Evolutionary conservation across 495 filamentous ascomycete species (phyloP).

Genomic region (Daldinia loculata): DNA sequence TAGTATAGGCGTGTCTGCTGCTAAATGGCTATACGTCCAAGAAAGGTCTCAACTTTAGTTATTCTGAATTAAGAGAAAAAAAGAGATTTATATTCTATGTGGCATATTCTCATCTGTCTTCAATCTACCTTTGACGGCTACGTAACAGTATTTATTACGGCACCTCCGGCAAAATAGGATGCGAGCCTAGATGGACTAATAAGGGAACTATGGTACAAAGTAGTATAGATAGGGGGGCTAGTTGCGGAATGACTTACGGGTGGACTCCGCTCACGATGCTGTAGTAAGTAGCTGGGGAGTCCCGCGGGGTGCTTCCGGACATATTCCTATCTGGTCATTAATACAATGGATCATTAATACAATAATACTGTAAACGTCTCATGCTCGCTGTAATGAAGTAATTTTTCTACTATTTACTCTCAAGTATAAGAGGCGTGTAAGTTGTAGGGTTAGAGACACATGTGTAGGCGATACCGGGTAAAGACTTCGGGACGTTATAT

Average conservation of each 20-base stretch:
- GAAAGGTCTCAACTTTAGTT: neutral
- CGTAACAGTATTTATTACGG: constrained; percentile 30
- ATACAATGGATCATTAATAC: neutral
- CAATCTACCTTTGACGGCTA: constrained; percentile 16
- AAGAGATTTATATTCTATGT: constrained; percentile 4
- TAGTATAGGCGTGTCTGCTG: neutral
- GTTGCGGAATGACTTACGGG: constrained; percentile 5
- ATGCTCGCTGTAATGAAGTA: neutral
- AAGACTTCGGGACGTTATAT: neutral
- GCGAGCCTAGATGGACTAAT: constrained; percentile 21
- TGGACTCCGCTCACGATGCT: constrained; percentile 1
- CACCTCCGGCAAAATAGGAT: constrained; percentile 43
- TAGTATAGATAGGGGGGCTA: constrained; percentile 24
- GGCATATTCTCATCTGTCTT: neutral
- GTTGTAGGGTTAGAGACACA: neutral
- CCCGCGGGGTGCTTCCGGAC: neutral
- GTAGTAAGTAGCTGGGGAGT: neutral
- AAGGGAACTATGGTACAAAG: constrained; percentile 8
- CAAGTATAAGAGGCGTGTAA: neutral
- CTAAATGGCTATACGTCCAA: neutral
- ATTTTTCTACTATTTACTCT: neutral
- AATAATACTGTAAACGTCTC: neutral
- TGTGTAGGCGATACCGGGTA: neutral
- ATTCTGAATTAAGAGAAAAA: neutral
- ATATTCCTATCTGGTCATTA: neutral